phyloP scores from a whole-genome alignment of 2,329 filamentous ascomycete species.

The Akanthomyces muscarius region DNA sequence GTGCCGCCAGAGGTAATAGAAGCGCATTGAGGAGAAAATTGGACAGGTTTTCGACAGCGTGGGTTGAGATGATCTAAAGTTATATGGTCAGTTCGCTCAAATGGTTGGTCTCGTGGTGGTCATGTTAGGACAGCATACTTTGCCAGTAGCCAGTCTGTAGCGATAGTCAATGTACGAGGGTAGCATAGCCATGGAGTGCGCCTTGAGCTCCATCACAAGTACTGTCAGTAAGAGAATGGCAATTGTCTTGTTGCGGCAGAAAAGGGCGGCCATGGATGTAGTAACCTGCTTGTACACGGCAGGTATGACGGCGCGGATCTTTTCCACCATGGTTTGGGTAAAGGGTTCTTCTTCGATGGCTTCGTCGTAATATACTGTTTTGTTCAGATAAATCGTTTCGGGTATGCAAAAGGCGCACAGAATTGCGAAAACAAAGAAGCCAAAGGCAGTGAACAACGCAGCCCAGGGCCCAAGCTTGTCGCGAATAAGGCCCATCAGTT shows the following conservation, averaged over 20 bases:
- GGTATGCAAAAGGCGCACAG: slow-evolving; percentile 1
- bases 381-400: not conserved
- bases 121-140: not conserved
- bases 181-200: not conserved
- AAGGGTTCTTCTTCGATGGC: not conserved
- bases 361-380: not conserved
- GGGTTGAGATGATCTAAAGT: not conserved
- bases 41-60: not conserved
- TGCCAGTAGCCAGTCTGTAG: not conserved
- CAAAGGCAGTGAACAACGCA: not conserved
- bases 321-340: not conserved
- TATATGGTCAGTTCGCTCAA: not conserved
- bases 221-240: not conserved
- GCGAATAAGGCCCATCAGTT: not conserved
- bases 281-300: not conserved
- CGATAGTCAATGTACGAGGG: not conserved
- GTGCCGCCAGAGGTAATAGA: not conserved
- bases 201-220: not conserved
- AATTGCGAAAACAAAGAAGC: not conserved
- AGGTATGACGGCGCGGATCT: not conserved
- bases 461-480: not conserved
- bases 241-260: not conserved
- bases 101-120: not conserved
- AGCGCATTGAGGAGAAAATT: not conserved
- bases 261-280: slow-evolving; percentile 1